phyloP scores from a whole-genome alignment of 257 asterid species.

The Solanum megistacrolobum region DNA sequence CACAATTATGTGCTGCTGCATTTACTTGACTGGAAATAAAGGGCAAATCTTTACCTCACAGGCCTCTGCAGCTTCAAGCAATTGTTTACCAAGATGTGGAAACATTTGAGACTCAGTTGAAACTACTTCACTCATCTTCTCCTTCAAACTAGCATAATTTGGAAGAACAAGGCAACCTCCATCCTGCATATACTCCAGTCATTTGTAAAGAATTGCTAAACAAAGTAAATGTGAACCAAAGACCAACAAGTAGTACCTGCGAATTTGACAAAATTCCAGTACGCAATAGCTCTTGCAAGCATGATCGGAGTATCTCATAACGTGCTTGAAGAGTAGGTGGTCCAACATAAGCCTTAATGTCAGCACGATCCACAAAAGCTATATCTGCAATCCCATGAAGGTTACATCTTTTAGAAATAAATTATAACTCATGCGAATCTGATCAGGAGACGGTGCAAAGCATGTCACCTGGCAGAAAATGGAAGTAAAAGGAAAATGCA shows the following conservation, averaged over 20 bases:
- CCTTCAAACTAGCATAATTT: conserved; percentile 50
- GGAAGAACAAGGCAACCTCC: conserved; percentile 35
- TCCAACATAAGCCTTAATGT: conserved; percentile 93
- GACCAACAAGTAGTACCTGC: conserved; percentile 47
- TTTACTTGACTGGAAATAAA: neutral
- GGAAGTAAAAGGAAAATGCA: neutral
- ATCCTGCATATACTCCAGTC: conserved; percentile 28
- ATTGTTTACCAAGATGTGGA: conserved; percentile 31
- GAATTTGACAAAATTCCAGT: conserved; percentile 62
- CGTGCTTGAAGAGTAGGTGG: conserved; percentile 98
- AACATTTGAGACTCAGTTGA: conserved; percentile 28
- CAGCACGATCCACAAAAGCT: conserved; percentile 98
- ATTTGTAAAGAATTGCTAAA: neutral
- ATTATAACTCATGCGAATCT: neutral
- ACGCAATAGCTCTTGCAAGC: conserved; percentile 75
- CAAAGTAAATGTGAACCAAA: neutral
- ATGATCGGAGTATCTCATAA: conserved; percentile 83
- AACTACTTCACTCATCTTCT: conserved; percentile 26
- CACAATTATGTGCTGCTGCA: neutral
- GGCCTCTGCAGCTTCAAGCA: conserved; percentile 74
- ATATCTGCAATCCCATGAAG: conserved; percentile 51
- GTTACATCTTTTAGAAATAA: neutral
- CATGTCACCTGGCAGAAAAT: neutral
- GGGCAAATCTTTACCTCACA: conserved; percentile 56
- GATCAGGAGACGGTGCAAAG: neutral